Evolutionary conservation across 2,329 filamentous ascomycete genomes (phyloP).

Genomic region (Tolypocladium album): DNA sequence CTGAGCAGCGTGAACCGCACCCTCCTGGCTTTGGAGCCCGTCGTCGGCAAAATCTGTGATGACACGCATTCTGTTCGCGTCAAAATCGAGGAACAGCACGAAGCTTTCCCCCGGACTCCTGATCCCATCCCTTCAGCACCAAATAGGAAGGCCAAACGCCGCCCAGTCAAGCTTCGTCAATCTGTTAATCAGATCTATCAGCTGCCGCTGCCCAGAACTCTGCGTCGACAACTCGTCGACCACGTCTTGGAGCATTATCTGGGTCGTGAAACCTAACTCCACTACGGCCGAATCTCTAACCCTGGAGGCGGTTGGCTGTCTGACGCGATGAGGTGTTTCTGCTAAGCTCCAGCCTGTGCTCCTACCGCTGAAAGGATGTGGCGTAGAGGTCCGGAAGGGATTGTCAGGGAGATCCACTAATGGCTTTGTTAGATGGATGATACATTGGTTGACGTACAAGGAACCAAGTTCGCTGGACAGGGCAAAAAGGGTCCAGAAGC

Average conservation of each 20-base stretch:
- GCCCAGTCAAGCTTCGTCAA: not conserved
- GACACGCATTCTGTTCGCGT: not conserved
- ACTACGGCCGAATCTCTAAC: no score
- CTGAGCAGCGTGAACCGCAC: not conserved
- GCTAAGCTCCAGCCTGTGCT: no score
- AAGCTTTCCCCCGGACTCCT: not conserved
- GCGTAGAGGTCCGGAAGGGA: no score
- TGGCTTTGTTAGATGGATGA: not conserved
- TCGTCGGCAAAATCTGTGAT: not conserved
- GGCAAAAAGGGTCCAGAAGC: no score
- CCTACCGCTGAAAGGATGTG: no score
- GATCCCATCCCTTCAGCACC: not conserved
- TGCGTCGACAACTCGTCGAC: not conserved
- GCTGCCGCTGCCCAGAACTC: not conserved
- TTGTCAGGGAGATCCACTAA: not conserved
- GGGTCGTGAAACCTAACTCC: not conserved
- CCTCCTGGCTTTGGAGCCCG: no score
- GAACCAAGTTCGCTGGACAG: no score
- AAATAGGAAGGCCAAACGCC: not conserved
- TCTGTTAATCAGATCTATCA: not conserved
- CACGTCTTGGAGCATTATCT: not conserved
- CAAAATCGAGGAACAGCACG: not conserved
- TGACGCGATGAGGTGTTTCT: no score
- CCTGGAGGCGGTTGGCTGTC: no score
- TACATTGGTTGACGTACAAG: no score